Conservation (phyloP, 345 rosid genomes). For the Microcos paniculata region DNA sequence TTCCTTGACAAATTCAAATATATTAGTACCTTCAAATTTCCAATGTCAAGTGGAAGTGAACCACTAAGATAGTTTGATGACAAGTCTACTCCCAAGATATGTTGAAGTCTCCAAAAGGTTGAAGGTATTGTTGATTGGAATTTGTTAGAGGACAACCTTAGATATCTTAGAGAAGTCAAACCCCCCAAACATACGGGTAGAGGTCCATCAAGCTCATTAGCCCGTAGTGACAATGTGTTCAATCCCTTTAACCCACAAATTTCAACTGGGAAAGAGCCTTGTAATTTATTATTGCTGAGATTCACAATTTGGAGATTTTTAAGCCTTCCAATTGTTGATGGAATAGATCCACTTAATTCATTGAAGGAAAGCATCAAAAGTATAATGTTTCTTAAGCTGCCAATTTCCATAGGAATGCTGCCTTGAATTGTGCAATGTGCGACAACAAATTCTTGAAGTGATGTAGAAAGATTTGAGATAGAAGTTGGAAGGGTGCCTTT, state of each 20-base stretch:
- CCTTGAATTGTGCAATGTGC: neutral
- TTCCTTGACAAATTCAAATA: slow-evolving; percentile 3
- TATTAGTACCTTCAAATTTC: neutral
- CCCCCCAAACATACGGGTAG: neutral
- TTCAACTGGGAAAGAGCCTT: neutral
- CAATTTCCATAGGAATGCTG: slow-evolving; percentile 10
- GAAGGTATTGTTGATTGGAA: neutral
- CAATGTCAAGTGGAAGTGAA: neutral
- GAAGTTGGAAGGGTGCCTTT: slow-evolving; percentile 6
- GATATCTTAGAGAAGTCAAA: neutral
- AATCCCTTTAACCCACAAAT: neutral
- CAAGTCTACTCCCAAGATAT: neutral
- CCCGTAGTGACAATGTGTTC: neutral
- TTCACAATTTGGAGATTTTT: slow-evolving; percentile 9
- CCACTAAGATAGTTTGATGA: neutral
- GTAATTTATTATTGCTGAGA: neutral
- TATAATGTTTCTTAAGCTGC: neutral
- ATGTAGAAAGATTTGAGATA: slow-evolving; percentile 10
- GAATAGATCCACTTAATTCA: slow-evolving; percentile 2
- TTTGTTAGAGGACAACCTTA: neutral
- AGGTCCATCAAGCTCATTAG: neutral
- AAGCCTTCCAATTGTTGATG: slow-evolving; percentile 6
- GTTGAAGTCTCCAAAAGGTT: neutral
- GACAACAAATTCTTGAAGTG: neutral
- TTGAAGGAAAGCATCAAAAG: neutral